phyloP scores from a whole-genome alignment of 1,139 yeast species.

The Nakaseomyces bracarensis region DNA sequence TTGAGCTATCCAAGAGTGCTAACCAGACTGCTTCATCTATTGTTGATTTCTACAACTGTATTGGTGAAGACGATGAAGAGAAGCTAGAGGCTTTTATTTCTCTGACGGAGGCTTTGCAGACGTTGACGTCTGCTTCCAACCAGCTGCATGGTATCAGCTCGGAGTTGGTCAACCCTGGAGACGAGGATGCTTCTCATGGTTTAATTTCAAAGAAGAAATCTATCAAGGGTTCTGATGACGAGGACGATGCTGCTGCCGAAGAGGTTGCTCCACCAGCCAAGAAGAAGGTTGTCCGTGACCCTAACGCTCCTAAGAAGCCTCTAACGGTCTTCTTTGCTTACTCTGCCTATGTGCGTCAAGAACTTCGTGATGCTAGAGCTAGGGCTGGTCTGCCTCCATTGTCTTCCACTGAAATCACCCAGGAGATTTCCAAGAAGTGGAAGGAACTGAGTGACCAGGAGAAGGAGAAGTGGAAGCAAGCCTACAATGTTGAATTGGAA shows the following conservation, averaged over 20 bases:
- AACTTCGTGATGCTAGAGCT: slow-evolving; percentile 56
- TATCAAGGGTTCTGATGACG: slow-evolving; percentile 8
- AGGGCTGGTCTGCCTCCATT: slow-evolving; percentile 52
- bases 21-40: slow-evolving; percentile 73
- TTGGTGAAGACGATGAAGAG: slow-evolving; percentile 34
- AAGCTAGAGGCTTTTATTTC: slow-evolving; percentile 32
- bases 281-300: slow-evolving; percentile 50
- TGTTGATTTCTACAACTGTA: slow-evolving; percentile 59
- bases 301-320: slow-evolving; percentile 48
- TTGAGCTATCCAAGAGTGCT: slow-evolving; percentile 74
- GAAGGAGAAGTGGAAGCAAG: slow-evolving; percentile 67
- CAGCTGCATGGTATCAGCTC: slow-evolving; percentile 26
- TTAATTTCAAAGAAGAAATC: slow-evolving; percentile 10
- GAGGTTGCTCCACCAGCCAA: slow-evolving; percentile 32
- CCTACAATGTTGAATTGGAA: slow-evolving; percentile 57
- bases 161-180: slow-evolving; percentile 30
- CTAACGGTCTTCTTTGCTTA: slow-evolving; percentile 78
- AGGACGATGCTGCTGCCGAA: slow-evolving; percentile 19
- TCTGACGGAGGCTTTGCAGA: slow-evolving; percentile 31
- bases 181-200: slow-evolving; percentile 19
- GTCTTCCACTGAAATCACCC: slow-evolving; percentile 68
- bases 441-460: slow-evolving; percentile 55
- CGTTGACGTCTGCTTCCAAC: slow-evolving; percentile 29
- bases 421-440: slow-evolving; percentile 74
- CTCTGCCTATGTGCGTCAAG: slow-evolving; percentile 55